Evolutionary conservation across 306 rosid species (phyloP).

Genomic region (Ormosia emarginata): DNA sequence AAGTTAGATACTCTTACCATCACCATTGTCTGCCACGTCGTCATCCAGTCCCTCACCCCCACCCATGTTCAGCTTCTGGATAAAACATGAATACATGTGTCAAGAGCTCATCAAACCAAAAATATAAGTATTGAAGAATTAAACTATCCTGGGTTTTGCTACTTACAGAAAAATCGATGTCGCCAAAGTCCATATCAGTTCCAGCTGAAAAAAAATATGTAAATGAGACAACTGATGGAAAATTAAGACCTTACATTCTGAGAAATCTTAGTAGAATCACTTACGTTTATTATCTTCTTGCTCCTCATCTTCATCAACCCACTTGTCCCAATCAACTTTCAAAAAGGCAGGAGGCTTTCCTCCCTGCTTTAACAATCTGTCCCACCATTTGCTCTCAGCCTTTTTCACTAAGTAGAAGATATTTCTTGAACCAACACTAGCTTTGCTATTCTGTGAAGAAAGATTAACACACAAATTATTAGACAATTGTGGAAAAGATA

Average conservation of each 20-base stretch:
- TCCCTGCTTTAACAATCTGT: conserved; percentile 54
- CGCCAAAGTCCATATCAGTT: conserved; percentile 43
- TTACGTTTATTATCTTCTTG: conserved; percentile 33
- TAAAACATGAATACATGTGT: background rate
- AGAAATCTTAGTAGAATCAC: conserved; percentile 20
- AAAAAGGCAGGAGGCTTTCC: conserved; percentile 61
- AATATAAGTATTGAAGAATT: background rate
- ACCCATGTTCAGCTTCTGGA: conserved; percentile 42
- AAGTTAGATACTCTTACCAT: conserved; percentile 24
- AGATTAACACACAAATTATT: background rate
- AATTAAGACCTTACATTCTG: background rate
- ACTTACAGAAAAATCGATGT: conserved; percentile 62
- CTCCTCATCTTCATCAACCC: conserved; percentile 85
- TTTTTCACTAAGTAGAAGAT: conserved; percentile 53
- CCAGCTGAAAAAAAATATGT: conserved; percentile 36
- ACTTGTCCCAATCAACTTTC: conserved; percentile 82
- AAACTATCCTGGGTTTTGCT: background rate
- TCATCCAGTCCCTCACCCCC: conserved; percentile 28
- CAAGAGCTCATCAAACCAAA: background rate
- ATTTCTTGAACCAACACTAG: conserved; percentile 52
- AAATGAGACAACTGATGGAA: conserved; percentile 13
- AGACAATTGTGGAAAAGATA: background rate
- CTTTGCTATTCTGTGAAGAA: conserved; percentile 54
- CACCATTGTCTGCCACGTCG: background rate
- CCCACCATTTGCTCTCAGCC: conserved; percentile 68